Evolutionary conservation across 495 filamentous ascomycete genomes (phyloP), one percentile per base, ranked within the genome.

Genomic region (Penicillium lividum): DNA sequence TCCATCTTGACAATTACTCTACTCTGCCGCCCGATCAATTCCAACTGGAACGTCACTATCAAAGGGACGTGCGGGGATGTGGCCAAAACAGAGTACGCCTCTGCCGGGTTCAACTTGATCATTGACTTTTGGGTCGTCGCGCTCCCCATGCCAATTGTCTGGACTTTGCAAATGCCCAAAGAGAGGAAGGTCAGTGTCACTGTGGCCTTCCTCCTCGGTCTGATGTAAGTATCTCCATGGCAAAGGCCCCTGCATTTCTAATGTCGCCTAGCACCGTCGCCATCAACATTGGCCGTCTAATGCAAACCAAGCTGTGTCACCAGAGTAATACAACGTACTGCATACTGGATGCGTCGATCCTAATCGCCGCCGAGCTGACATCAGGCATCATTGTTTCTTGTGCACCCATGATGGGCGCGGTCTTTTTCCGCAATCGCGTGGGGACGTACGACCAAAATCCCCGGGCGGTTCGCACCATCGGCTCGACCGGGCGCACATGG

Each of bases 71-170:
- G 66, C 34, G 66, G 57, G 0, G 55, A 66, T 45, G 36, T 58
- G 4, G 8, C 42, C 9, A 57, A 58, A 36, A 56, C 58, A 6
- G 46, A 64, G 43, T 57, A 61, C 33, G 60, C 58, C 11, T 60
- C 63, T 27, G 57, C 66, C 16, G 60, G 57, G 13, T 64, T 68
- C 55, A 68, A 64, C 34, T 51, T 68, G 57, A 54, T 36, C 7
- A 51, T 68, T 7, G 57, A 66, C 9, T 28, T 68, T 28, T 38
- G 42, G 8, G 57, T 64, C 10, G 63, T 64, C 27, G 22, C 61
- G 10, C 33, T 68, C 18, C 66, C 63, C 3, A 46, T 64, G 28
- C 61, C 62, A 4, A 52, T 64, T 2, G 45, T 66, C n/a, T 66
- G 58, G 58, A n/a, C 44, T 3, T 18, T 61, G 5, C 50, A 58